Conservation (phyloP, 305 asterid genomes). For the Solanum chacoense region DNA sequence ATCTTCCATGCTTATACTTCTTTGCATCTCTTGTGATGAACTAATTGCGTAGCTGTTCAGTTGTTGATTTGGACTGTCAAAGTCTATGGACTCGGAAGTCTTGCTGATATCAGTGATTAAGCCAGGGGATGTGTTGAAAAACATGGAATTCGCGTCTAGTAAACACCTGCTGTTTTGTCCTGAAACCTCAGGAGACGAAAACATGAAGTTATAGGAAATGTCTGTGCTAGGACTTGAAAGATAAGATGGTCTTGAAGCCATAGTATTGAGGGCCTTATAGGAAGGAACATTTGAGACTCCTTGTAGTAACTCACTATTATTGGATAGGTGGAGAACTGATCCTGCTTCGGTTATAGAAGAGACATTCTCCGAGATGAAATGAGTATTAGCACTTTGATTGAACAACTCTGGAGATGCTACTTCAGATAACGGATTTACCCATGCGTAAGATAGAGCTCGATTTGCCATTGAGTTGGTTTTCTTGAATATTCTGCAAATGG, state of each 20-base stretch:
- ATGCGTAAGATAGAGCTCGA: constrained; percentile 45
- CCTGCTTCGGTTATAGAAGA: constrained; percentile 15
- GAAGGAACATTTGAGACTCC: constrained; percentile 20
- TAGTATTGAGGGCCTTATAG: constrained; percentile 7
- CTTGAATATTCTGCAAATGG: constrained; percentile 82
- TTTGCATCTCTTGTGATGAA: constrained; percentile 32
- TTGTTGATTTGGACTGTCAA: constrained; percentile 30
- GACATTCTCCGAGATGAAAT: constrained; percentile 26
- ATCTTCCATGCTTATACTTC: constrained; percentile 13
- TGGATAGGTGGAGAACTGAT: constrained; percentile 9
- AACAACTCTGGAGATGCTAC: constrained; percentile 35
- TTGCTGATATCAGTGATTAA: constrained; percentile 14
- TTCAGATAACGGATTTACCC: constrained; percentile 38
- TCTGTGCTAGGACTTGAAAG: constrained; percentile 20
- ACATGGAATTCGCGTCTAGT: constrained; percentile 14
- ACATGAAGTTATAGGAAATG: constrained; percentile 25
- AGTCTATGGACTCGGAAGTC: constrained; percentile 13
- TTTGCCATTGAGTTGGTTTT: constrained; percentile 55
- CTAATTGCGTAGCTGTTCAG: constrained; percentile 17
- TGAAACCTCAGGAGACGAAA: constrained; percentile 29
- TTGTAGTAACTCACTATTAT: constrained; percentile 14
- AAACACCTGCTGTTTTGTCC: background rate
- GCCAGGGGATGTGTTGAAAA: constrained; percentile 25
- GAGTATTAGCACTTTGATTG: constrained; percentile 19
- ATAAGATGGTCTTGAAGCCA: constrained; percentile 9